Evolutionary conservation across 805 yeast species (phyloP).

Genomic region (Candida dajiaensis): DNA sequence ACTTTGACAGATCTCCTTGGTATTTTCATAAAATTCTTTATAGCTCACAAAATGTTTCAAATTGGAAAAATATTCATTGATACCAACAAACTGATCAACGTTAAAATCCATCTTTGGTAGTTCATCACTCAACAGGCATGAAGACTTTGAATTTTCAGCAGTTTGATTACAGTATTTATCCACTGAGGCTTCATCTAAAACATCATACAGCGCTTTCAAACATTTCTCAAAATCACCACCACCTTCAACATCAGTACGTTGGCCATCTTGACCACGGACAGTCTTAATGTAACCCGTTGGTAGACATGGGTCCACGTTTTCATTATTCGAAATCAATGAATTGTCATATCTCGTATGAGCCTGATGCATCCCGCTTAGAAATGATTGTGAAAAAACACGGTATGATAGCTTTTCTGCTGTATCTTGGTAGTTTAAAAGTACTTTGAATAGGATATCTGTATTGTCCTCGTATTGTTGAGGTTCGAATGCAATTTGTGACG

Average conservation of each 20-base stretch:
- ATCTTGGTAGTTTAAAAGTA: conserved; percentile 35
- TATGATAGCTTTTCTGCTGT: conserved; percentile 25
- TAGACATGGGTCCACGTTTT: conserved; percentile 46
- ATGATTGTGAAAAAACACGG: conserved; percentile 48
- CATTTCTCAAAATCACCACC: conserved; percentile 47
- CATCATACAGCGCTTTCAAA: conserved; percentile 39
- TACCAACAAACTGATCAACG: conserved; percentile 53
- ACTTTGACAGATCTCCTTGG: conserved; percentile 40
- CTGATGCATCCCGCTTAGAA: conserved; percentile 56
- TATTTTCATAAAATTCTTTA: conserved; percentile 33
- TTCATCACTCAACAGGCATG: conserved; percentile 47
- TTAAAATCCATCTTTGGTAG: conserved; percentile 55
- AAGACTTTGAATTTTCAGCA: conserved; percentile 22
- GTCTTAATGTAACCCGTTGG: conserved; percentile 37
- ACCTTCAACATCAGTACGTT: conserved; percentile 35
- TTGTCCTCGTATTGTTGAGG: conserved; percentile 45
- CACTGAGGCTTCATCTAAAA: conserved; percentile 26
- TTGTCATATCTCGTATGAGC: conserved; percentile 44
- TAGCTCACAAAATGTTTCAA: conserved; percentile 40
- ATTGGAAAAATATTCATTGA: conserved; percentile 65
- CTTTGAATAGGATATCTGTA: conserved; percentile 37
- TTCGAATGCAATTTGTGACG: conserved; percentile 68
- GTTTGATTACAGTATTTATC: conserved; percentile 20
- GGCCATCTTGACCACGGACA: conserved; percentile 8
- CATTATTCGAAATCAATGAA: conserved; percentile 23